phyloP scores from a whole-genome alignment of 805 yeast genomes.

The Dipodascus geniculatus region DNA sequence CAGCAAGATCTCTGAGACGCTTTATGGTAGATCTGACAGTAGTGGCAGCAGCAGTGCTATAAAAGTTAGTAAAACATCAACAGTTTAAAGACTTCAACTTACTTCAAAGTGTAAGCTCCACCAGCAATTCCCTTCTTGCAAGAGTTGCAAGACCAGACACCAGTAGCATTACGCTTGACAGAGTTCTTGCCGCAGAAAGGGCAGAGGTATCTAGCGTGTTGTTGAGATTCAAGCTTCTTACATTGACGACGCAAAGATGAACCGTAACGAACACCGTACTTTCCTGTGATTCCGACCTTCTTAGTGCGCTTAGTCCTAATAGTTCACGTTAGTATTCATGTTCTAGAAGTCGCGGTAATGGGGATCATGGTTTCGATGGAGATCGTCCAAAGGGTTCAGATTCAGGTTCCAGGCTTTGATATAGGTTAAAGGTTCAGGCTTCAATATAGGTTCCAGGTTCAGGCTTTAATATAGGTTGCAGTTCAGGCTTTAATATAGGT shows the following conservation, averaged over 20 bases:
- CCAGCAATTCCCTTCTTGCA: slow-evolving; percentile 98
- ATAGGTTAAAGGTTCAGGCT: no score
- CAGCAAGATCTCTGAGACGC: slow-evolving; percentile 99
- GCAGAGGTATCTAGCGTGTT: slow-evolving; percentile 98
- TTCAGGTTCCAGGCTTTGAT: no score
- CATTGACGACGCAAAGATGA: slow-evolving; percentile 99
- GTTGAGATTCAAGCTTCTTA: slow-evolving; percentile 98
- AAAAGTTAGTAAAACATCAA: neutral
- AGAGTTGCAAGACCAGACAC: slow-evolving; percentile 96
- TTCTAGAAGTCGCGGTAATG: no score
- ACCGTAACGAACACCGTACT: slow-evolving; percentile 99
- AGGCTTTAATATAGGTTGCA: no score
- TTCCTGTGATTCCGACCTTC: slow-evolving; percentile 99
- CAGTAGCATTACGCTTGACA: slow-evolving; percentile 95
- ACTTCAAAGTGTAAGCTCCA: slow-evolving; percentile 97
- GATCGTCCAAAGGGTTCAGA: no score
- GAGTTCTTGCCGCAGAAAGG: slow-evolving; percentile 99
- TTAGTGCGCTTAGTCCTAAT: slow-evolving; percentile 98
- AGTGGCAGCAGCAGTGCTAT: slow-evolving; percentile 92
- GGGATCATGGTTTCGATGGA: no score
- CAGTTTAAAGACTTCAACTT: neutral
- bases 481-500: no score
- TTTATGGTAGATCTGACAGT: slow-evolving; percentile 99
- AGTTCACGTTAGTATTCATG: no score
- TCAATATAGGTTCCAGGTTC: no score